Evolutionary conservation across 2,329 filamentous ascomycete genomes (phyloP).

Genomic region (Cordyceps javanica): DNA sequence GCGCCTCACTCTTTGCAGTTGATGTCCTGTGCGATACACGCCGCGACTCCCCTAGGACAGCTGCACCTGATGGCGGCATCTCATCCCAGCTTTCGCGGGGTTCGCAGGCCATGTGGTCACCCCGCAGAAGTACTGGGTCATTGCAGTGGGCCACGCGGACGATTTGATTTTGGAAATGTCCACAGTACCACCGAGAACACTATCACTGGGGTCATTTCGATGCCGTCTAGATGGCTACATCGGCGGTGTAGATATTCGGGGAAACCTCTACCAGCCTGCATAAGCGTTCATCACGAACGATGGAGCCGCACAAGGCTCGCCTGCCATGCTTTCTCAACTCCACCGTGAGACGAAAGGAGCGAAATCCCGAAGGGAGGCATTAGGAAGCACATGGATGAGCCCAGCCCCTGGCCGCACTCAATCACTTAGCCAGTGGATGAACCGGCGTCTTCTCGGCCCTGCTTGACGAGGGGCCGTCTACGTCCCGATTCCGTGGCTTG

Average conservation of each 20-base stretch:
- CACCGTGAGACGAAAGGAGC: neutral
- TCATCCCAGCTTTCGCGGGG: neutral
- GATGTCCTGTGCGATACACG: neutral
- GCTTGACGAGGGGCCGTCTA: neutral
- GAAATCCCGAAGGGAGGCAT: neutral
- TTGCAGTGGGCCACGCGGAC: neutral
- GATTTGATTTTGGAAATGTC: neutral
- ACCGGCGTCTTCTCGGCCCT: neutral
- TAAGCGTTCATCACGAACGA: neutral
- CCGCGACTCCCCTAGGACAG: neutral
- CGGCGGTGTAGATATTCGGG: neutral
- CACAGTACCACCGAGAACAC: neutral
- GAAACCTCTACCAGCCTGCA: neutral
- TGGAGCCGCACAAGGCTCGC: neutral
- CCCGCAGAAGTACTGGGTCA: neutral
- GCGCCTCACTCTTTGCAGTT: neutral
- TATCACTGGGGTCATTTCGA: neutral
- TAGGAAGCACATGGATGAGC: neutral
- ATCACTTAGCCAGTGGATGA: neutral
- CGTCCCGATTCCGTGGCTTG: neutral
- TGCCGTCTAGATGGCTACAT: neutral
- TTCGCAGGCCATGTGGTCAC: neutral
- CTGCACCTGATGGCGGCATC: neutral
- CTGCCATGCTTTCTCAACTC: neutral
- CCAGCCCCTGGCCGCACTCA: neutral